Base-by-base conservation (phyloP, 2,329 filamentous ascomycete genomes). In the Xylariaceae sp. region DNA sequence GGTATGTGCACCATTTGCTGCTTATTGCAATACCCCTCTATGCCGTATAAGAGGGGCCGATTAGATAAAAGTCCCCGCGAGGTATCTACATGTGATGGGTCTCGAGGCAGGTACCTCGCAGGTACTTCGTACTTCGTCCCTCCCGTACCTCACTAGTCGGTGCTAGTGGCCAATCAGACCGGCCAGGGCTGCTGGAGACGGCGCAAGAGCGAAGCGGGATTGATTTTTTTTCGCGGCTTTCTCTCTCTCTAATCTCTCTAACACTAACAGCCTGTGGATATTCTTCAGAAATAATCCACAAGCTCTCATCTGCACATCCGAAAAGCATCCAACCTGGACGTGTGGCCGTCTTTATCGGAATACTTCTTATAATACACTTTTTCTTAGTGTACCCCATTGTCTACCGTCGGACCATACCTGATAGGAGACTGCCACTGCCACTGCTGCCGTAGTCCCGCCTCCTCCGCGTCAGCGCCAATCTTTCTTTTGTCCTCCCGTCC, bases 401-500 rank as follows among this genome's bases (percentile, higher is more conserved):
- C 23, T 30, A 30, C 23, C 23, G 23, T 30, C 23, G 23, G 23
- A 30, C 23, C 23, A 30, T 30, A 30, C 23, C 23, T 30, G 23
- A 30, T 30, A 30, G 23, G 23, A 30, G 23, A 30, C 23, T 30
- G 23, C 23, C 23, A 30, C 23, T 30, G 23, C 23, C 23, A 30
- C 23, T 30, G 23, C 23, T 30, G 13, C 57, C 17, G 34, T 47
- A 44, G 51, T 45, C 37, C 51, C 61, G 45, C 55, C 60, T 53
- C 57, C 17, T 51, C 18, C n/a, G 45, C 23, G 35, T 42, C 49
- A 42, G 53, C 53, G 64, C 66, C 62, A n/a, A 45, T 45, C 42
- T 45, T 15, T 15, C 42, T 45, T 45, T 45, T 45, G 42, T 67
- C 70, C 64, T 64, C 67, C 63, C 70, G 15, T 51, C 53, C 59